Evolutionary conservation across 768 basidiomycete species (phyloP).

Genomic region (Trametes cingulata): DNA sequence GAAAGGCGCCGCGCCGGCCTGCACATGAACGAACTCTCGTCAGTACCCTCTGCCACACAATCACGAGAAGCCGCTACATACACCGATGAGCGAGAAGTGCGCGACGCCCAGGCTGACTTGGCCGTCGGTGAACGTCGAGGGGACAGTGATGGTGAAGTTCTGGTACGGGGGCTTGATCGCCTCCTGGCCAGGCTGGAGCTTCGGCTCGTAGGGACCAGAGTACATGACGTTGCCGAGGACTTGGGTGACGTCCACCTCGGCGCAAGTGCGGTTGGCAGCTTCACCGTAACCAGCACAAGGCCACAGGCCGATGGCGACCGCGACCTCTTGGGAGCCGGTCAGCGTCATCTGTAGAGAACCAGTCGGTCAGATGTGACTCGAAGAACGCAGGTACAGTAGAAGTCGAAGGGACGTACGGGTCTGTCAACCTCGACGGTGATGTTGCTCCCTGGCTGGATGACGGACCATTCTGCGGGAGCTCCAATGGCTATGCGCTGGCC

Average conservation of each 20-base stretch:
- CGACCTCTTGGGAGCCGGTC: slow-evolving; percentile 36
- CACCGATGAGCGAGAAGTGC: slow-evolving; percentile 27
- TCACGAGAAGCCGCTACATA: not conserved
- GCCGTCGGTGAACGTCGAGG: slow-evolving; percentile 15
- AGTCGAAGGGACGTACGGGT: slow-evolving; percentile 32
- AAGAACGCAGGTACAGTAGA: not conserved
- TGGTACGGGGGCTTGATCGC: slow-evolving; percentile 25
- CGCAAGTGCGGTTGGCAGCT: slow-evolving; percentile 20
- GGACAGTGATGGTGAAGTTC: slow-evolving; percentile 33
- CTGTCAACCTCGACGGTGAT: slow-evolving; percentile 38
- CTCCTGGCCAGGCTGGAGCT: slow-evolving; percentile 16
- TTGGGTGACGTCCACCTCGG: slow-evolving; percentile 22
- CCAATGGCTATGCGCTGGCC: slow-evolving; percentile 38
- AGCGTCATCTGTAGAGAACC: slow-evolving; percentile 29
- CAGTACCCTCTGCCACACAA: not conserved
- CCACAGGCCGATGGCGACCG: slow-evolving; percentile 34
- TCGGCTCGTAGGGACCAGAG: slow-evolving; percentile 31
- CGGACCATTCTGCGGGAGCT: slow-evolving; percentile 26
- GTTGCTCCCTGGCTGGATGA: slow-evolving; percentile 29
- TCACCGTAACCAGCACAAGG: slow-evolving; percentile 24
- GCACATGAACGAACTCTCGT: not conserved
- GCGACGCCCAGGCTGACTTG: slow-evolving; percentile 23
- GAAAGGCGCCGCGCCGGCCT: slow-evolving; percentile 23
- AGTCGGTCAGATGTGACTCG: not conserved
- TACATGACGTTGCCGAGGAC: slow-evolving; percentile 35